phyloP scores from a whole-genome alignment of 2,329 filamentous ascomycete genomes.

The Venturia nashicola region DNA sequence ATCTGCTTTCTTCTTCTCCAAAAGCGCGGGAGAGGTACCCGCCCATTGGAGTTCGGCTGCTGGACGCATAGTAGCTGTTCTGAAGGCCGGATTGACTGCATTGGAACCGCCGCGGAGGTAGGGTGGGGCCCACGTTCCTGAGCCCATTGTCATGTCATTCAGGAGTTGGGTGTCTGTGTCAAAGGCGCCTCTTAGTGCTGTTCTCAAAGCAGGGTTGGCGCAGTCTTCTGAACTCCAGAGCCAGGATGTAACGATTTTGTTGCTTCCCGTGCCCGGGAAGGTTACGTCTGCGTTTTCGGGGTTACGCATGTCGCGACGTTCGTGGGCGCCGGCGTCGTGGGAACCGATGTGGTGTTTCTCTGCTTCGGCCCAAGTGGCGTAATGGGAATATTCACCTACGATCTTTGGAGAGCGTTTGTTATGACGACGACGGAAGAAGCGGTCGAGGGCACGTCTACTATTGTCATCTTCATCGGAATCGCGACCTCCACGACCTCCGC shows the following conservation, averaged over 20 bases:
- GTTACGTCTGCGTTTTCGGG: background rate
- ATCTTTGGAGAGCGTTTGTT: background rate
- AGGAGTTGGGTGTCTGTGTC: constrained; percentile 4
- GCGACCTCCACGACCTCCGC: background rate
- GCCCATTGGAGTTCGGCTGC: constrained; percentile 15
- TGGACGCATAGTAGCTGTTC: constrained; percentile 12
- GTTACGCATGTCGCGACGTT: background rate
- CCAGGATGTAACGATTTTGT: constrained; percentile 10
- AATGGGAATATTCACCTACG: background rate
- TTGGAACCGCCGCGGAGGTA: constrained; percentile 10
- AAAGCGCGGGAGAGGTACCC: background rate
- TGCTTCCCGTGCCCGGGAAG: constrained; percentile 5
- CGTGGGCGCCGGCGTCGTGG: background rate
- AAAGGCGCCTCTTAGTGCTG: constrained; percentile 5
- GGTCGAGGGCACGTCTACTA: background rate
- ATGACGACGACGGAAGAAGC: background rate
- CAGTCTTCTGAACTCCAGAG: constrained; percentile 6
- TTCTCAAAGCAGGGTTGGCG: background rate
- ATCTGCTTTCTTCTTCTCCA: constrained; percentile 6
- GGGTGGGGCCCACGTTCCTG: constrained; percentile 1
- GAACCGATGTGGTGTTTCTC: background rate
- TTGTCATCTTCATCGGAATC: background rate
- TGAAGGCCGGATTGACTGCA: constrained; percentile 14
- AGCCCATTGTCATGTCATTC: constrained; percentile 7
- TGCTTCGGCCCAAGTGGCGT: background rate